Conservation (phyloP, 371 early-diverging fungal species). For the Homolaphlyctis polyrhiza region DNA sequence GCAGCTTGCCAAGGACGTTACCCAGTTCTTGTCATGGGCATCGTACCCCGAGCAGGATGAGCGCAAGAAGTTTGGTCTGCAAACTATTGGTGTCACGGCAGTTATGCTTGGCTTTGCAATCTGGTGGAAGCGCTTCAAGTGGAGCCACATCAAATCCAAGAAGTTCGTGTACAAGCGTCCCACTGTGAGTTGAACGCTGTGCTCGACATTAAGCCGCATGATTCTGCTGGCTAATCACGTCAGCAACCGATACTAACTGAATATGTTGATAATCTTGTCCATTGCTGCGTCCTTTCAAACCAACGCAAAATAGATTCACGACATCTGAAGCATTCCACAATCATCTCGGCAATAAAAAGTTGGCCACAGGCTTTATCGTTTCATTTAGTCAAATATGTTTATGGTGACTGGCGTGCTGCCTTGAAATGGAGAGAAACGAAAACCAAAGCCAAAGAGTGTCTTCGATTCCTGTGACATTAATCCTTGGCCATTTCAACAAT, state of each 20-base stretch:
- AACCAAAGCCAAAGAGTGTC: no score
- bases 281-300: neutral
- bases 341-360: no score
- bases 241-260: no score
- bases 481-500: no score
- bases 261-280: neutral
- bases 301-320: neutral
- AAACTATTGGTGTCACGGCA: slow-evolving; percentile 68
- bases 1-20: slow-evolving; percentile 97
- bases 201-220: no score
- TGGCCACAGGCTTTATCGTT: no score
- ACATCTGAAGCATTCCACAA: neutral
- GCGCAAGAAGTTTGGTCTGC: slow-evolving; percentile 93
- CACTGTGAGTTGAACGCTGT: no score
- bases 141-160: slow-evolving; percentile 47
- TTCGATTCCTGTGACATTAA: no score
- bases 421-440: no score
- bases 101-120: slow-evolving; percentile 38
- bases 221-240: no score
- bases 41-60: slow-evolving; percentile 96
- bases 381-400: no score
- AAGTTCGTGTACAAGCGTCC: slow-evolving; percentile 34
- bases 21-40: slow-evolving; percentile 91
- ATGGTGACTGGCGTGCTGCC: no score
- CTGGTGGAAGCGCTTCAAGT: slow-evolving; percentile 52